Base-by-base conservation (phyloP, 352 stramenopile genomes). In the Phytophthora citricola region DNA sequence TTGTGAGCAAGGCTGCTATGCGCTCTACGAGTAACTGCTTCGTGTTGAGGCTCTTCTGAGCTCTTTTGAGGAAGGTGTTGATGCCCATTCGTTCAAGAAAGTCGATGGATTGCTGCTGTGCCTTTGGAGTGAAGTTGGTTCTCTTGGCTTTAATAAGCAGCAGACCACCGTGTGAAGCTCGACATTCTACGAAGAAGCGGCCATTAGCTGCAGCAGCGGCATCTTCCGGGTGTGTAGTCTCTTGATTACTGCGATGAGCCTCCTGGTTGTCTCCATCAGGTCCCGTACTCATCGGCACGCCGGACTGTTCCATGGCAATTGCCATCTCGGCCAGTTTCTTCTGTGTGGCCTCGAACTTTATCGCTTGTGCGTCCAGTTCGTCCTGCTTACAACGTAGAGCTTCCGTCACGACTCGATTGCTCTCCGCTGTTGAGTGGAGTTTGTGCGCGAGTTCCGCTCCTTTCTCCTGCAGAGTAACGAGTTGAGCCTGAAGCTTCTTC, bases 401-500 rank as follows among this genome's bases (percentile, higher is more conserved):
- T 66, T 98, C 90, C 0, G 89, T 98, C 12, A 98, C 89, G 5
- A 98, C 88, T 11, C 93, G 91, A 39, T 98, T 98, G 74, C 83
- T 97, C 62, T 98, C 93, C 34, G 93, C 91, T 1, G 93, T 94
- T 3, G 93, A 69, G 31, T 92, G 82, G 11, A 98, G 81, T 64
- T 98, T 98, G 4, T 83, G 77, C 15, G 94, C 85, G 12, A 98
- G 73, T 52, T 97, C 92, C n/a, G 91, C 81, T 39, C 79, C 87
- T 66, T 96, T 91, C 56, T 98, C 90, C 49, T 94, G 88, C 27
- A 97, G 61, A 26, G 76, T 96, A 24, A 91, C 82, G 43, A 98
- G 83, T 64, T 98, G 93, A 11, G 87, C 90, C 44, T 98, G 80
- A 49, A 98, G 91, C 60, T 98, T 98, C 75, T 98, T 98, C 26